Evolutionary conservation across 176 grass and related monocot genomes (phyloP).

Genomic region (Saccharum officinarum): DNA sequence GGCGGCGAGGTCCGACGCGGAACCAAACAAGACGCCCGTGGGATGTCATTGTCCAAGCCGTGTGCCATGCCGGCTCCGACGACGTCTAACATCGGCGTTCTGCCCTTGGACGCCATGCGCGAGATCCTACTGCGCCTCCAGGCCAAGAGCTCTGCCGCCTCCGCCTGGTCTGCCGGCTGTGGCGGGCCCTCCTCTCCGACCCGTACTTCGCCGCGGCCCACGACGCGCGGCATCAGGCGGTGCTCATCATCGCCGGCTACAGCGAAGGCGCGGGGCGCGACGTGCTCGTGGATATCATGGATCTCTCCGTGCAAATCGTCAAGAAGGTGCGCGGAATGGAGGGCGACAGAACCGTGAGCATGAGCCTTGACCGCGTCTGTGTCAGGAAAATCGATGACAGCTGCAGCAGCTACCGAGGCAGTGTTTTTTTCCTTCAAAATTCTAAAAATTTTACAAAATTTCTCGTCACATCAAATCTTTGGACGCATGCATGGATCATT

Average conservation of each 20-base stretch:
- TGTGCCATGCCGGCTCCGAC: neutral
- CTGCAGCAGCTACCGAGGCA: too few relatives aligned
- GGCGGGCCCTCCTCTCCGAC: constrained; percentile 16
- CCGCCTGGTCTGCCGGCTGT: neutral
- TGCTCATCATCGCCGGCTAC: neutral
- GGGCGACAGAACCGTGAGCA: neutral
- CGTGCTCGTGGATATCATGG: neutral
- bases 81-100: neutral
- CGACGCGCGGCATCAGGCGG: too few relatives aligned
- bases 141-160: neutral
- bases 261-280: neutral
- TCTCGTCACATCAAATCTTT: too few relatives aligned
- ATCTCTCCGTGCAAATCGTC: neutral
- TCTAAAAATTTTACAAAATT: too few relatives aligned
- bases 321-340: neutral
- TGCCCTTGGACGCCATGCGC: neutral
- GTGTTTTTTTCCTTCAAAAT: too few relatives aligned
- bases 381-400: neutral
- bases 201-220: neutral
- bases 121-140: neutral
- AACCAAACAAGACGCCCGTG: too few relatives aligned
- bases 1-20: too few relatives aligned
- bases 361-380: neutral
- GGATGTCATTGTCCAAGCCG: neutral
- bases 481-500: too few relatives aligned